Conservation (phyloP, 257 asterid genomes). For the Leptodermis oblonga region DNA sequence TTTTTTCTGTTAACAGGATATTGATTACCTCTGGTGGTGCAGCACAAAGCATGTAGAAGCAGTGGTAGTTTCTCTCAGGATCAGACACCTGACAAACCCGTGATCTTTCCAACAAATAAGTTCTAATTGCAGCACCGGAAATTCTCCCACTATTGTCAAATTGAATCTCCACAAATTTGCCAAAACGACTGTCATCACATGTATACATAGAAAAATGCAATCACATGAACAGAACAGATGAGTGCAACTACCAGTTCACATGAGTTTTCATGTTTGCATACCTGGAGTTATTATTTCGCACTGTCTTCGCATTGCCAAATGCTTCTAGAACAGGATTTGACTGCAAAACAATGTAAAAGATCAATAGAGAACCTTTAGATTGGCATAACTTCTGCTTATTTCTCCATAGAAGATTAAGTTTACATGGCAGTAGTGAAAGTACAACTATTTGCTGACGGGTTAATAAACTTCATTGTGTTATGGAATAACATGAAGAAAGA, state of each 20-base stretch:
- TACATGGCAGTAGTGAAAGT: neutral
- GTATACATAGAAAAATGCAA: slow-evolving; percentile 5
- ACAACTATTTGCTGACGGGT: neutral
- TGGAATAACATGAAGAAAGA: neutral
- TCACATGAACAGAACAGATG: slow-evolving; percentile 8
- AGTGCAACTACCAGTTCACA: slow-evolving; percentile 10
- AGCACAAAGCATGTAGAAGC: slow-evolving; percentile 93
- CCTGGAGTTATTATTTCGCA: slow-evolving; percentile 94
- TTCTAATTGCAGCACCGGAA: slow-evolving; percentile 93
- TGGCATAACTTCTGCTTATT: neutral
- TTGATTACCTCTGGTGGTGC: slow-evolving; percentile 71
- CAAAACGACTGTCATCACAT: slow-evolving; percentile 66
- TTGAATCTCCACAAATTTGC: slow-evolving; percentile 92
- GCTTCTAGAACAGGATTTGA: slow-evolving; percentile 95
- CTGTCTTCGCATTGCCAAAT: slow-evolving; percentile 91
- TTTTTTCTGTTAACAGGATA: neutral
- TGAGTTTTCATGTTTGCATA: slow-evolving; percentile 16
- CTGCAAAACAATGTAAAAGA: slow-evolving; percentile 36
- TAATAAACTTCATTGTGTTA: neutral
- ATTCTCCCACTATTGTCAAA: slow-evolving; percentile 64
- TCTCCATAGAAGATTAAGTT: neutral
- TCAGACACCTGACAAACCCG: slow-evolving; percentile 92
- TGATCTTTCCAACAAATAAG: slow-evolving; percentile 88
- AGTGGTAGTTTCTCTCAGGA: slow-evolving; percentile 93
- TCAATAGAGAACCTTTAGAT: neutral